Base-by-base conservation (phyloP, 2,329 filamentous ascomycete genomes). In the Pseudogymnoascus sp. region DNA sequence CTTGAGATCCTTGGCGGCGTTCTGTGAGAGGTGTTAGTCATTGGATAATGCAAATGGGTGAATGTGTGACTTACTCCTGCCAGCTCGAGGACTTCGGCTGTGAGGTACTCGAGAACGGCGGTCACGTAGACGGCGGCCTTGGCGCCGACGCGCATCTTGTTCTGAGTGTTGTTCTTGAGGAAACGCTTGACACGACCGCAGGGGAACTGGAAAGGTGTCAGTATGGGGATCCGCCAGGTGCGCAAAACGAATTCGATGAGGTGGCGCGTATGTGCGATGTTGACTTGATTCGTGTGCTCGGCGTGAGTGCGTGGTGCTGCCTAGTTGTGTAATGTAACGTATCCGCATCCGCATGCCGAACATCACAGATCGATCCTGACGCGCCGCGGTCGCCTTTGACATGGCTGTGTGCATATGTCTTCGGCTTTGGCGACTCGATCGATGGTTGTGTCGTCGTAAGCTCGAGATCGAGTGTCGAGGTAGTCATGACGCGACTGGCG, bases 181-280 rank as follows among this genome's bases (percentile, higher is more conserved):
- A 97, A 97, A 81, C 94, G 92, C 89, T 99, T 99, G 79, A 99
- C 94, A 88, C 94, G 94, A 80, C 94, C 94, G 77, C 94, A 99
- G 66, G 94, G 94, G 77, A 99, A 99, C 94, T 99, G 75, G 61
- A 35, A 69, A 68, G 63, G 69, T 68, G 70, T 75, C 68, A 77
- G 75, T 63, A 67, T 31, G 44, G 44, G 16, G 23, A 53, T 31
- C 44, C 23, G 14, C 3, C 14, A 53, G 23, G 8, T 53, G n/a
- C 44, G 25, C 44, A 28, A 53, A 53, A 31, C 44, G 31, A 53
- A 11, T 10, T 53, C 44, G 44, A 53, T 53, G 44, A 23, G 8
- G 8, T 53, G 14, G 44, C 14, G 44, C 14, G 8, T 8, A 53
- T 53, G 44, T 23, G 44, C 16, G 44, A 31, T 53, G 42, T 16